Evolutionary conservation across 768 basidiomycete species (phyloP).

Genomic region (Boletus rufocinnamomeus): DNA sequence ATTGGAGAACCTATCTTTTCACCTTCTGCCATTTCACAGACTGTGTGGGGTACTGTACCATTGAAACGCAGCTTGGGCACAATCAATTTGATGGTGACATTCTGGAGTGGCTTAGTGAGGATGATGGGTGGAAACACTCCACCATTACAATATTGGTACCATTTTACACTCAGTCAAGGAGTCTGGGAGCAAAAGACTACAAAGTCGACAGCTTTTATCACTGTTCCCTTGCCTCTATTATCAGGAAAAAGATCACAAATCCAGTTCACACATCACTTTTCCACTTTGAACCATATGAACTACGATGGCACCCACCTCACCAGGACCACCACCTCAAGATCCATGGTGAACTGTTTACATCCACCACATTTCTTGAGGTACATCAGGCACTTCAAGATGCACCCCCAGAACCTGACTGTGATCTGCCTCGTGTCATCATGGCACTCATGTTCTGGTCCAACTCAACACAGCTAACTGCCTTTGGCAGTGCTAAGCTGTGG

Average conservation of each 20-base stretch:
- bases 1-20: not conserved
- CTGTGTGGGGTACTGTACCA: not conserved
- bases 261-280: not conserved
- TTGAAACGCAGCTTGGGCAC: too few relatives aligned
- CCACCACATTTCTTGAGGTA: too few relatives aligned
- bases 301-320: too few relatives aligned
- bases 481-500: not conserved
- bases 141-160: too few relatives aligned
- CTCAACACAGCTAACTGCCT: not conserved
- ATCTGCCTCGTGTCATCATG: too few relatives aligned
- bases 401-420: too few relatives aligned
- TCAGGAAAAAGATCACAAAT: not conserved
- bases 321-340: too few relatives aligned
- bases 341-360: too few relatives aligned
- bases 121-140: too few relatives aligned
- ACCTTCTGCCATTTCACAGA: not conserved
- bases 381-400: too few relatives aligned
- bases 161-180: not conserved
- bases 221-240: not conserved
- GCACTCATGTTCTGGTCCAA: conserved; percentile 4
- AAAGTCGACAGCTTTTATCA: not conserved
- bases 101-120: too few relatives aligned
- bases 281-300: not conserved
- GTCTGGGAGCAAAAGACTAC: not conserved
- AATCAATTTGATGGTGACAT: too few relatives aligned